Conservation (phyloP, 768 basidiomycete species). For the Rubroboletus pulcherrimus region DNA sequence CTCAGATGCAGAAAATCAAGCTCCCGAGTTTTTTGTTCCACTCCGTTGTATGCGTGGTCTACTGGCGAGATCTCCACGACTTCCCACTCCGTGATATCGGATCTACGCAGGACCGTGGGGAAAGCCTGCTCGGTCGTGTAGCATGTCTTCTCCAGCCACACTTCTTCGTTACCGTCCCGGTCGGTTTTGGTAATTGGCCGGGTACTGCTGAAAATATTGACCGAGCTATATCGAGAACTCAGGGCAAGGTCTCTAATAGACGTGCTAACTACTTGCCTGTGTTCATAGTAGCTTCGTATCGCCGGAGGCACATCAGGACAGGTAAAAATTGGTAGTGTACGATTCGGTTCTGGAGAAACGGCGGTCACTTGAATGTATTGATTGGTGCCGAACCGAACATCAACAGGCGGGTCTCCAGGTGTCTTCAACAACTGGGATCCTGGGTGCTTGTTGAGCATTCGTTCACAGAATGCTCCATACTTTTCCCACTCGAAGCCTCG, state of each 20-base stretch:
- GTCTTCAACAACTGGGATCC: constrained; percentile 75
- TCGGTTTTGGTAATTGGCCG: constrained; percentile 62
- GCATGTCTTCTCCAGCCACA: constrained; percentile 87
- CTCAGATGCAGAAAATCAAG: constrained; percentile 62
- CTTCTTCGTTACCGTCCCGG: constrained; percentile 65
- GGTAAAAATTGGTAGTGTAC: constrained; percentile 70
- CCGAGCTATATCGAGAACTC: constrained; percentile 49
- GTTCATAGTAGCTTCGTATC: constrained; percentile 83
- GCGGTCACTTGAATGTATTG: constrained; percentile 89
- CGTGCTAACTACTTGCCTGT: constrained; percentile 49
- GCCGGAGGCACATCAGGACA: constrained; percentile 79
- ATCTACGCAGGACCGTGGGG: constrained; percentile 87
- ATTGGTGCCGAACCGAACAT: constrained; percentile 72
- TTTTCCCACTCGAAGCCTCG: constrained; percentile 96
- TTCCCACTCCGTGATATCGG: constrained; percentile 72
- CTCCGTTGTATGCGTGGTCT: constrained; percentile 76
- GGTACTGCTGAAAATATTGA: constrained; percentile 77
- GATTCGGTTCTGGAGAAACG: constrained; percentile 83
- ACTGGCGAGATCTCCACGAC: constrained; percentile 81
- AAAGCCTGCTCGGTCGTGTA: constrained; percentile 85
- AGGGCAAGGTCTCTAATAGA: not conserved
- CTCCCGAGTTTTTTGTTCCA: constrained; percentile 78
- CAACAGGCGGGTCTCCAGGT: constrained; percentile 72
- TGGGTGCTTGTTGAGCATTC: constrained; percentile 88
- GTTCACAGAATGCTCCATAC: constrained; percentile 83